Conservation (phyloP, 208 protist genomes). For the Trypanosoma vivax region DNA sequence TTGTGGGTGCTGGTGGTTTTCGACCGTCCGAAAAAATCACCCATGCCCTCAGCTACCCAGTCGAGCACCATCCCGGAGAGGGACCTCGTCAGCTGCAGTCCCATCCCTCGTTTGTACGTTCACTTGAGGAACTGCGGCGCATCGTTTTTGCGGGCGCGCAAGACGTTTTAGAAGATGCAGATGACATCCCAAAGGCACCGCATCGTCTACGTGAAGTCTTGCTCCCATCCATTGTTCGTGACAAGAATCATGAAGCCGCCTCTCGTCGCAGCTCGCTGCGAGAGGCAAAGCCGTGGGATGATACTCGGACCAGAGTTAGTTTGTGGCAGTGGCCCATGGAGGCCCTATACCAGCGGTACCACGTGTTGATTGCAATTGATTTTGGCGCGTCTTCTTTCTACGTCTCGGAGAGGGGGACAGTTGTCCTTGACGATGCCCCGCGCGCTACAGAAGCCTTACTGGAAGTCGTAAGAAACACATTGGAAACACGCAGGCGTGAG, state of each 20-base stretch:
- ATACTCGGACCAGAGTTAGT: constrained; percentile 25
- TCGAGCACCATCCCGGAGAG: too few species aligned
- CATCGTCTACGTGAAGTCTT: not conserved
- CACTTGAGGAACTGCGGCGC: constrained; percentile 21
- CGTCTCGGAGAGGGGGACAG: constrained; percentile 64
- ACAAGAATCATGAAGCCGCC: not conserved
- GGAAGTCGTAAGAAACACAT: constrained; percentile 48
- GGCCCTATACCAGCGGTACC: constrained; percentile 76
- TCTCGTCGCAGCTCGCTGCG: constrained; percentile 35
- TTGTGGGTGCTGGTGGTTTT: too few species aligned
- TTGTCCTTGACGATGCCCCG: constrained; percentile 68
- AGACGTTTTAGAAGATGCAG: constrained; percentile 32
- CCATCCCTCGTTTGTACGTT: too few species aligned
- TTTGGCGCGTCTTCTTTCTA: constrained; percentile 59
- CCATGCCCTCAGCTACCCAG: too few species aligned
- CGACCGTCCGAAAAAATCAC: too few species aligned
- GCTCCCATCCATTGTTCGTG: constrained; percentile 16
- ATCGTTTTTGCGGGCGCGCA: constrained; percentile 15
- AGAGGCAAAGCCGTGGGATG: constrained; percentile 65
- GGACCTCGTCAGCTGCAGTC: too few species aligned
- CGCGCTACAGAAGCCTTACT: constrained; percentile 57
- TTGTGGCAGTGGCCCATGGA: constrained; percentile 81
- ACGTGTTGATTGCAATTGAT: constrained; percentile 71
- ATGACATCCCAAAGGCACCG: constrained; percentile 1
- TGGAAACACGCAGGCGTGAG: constrained; percentile 54